Evolutionary conservation across 148 eudicot genomes (phyloP), one percentile per base, ranked within the genome.

Genomic region (Mesembryanthemum crystallinum): DNA sequence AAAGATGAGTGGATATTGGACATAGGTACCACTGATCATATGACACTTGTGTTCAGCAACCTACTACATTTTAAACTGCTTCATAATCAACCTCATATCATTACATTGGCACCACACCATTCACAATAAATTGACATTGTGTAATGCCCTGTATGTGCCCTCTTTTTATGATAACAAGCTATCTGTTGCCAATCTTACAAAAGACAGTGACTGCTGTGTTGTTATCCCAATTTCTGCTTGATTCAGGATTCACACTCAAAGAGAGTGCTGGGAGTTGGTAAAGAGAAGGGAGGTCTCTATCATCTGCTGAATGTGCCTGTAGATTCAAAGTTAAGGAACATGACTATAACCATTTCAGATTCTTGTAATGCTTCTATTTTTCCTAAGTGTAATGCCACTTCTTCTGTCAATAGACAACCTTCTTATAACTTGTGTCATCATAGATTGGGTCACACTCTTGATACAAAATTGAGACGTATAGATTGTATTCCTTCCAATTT

Each of bases 21-120:
- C 24, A 25, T 45, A 7, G 43, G 73, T 9, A 58, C 73, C 5
- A 37, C 73, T 0, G 58, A 76, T 10, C 79, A 76, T 28, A 68
- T 77, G 79, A 21, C 69, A 1, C 64, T 30, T 13, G 5, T 3
- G 0, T 7, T 20, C 1, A 20, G 5, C 8, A 17, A 3, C 10
- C 8, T 29, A 1, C 2, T 10, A 3, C 7, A 10, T 2, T 10
- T 21, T 10, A 32, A 33, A 21, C 6, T 32, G 18, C 28, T 6
- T 0, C 2, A 2, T 4, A 4, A 49, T 1, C 20, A 20, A 3
- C 35, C 54, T 7, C 17, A 24, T 23, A 73, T 73, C 0, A 61
- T 0, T 42, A 60, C n/a, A 59, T 24, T 29, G 58, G 76, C 2
- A 23, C 11, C 33, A 10, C 21, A 0, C 23, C 1, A 2, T 1